Evolutionary conservation across 148 eudicot genomes (phyloP), one percentile per base, ranked within the genome.

Genomic region (Agrostemma githago): DNA sequence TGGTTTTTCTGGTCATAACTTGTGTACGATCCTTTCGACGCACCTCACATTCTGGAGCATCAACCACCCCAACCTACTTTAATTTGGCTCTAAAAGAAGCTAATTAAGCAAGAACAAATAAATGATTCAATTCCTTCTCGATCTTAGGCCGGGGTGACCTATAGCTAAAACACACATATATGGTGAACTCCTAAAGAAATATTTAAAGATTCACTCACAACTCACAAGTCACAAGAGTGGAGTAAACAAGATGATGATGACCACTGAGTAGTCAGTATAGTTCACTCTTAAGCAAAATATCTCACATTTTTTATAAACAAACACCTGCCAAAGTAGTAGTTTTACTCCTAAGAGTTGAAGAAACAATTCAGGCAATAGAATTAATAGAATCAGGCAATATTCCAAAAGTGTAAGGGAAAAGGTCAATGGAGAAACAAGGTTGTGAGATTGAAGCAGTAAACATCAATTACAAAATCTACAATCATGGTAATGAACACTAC

Each of bases 361-460:
- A 62, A 8, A 62, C 41, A 26, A 62, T 62, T 62, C 66, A 62
- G 42, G 39, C 16, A 62, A 9, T 62, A 26, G 37, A 62, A 34
- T 51, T 62, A 78, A 72, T 58, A 69, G 71, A 61, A 9, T 26
- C 34, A 63, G 41, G 48, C 26, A 67, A 57, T 34, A 54, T 6
- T 39, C 8, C 61, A 73, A 8, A 8, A 51, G 16, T 51, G 44
- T 17, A 60, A 68, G 0, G 17, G 17, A 12, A 26, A 37, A 70
- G 81, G 65, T 81, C 83, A 81, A 94, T 90, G 95, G 85, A 76
- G 90, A 88, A 84, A 79, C 88, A 85, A 79, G 97, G 95, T 26
- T 90, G 97, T 79, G 97, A 90, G 79, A 90, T 96, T 76, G 91
- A 96, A 82, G 99, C 99, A 73, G 74, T 89, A 43, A 92, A 96